Evolutionary conservation across 148 eudicot genomes (phyloP), one percentile per base, ranked within the genome.

Genomic region (Silene uniflora): DNA sequence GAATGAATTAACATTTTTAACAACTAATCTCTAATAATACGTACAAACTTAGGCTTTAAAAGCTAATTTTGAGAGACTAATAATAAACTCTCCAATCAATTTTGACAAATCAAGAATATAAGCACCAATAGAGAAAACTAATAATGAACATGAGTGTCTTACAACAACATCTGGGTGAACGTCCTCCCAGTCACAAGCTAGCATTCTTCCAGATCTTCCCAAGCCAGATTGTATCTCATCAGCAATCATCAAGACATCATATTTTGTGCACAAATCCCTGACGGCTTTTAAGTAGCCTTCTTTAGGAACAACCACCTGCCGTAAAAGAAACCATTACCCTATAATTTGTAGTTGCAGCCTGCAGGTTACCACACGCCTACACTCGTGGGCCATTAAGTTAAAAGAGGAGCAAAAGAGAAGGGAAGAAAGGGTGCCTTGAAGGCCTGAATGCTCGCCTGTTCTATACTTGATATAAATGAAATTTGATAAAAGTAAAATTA

Each of bases 161-260:
- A 91, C 93, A 12, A 91, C 90, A 71, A 91, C 82, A 82, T 91
- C 93, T 70, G 97, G 90, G 42, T 90, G 99, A 72, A 91, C 93
- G 67, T 79, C 91, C 86, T 92, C 99, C 99, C 99, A 96, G 73
- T 92, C 98, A 75, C 97, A 91, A 81, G 99, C 93, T 68, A 96
- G 86, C 86, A 96, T 83, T 86, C 86, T 88, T 73, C 99, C 99
- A 70, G 99, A 92, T 74, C 99, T 86, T 67, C 91, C 99, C 76
- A 96, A 83, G 77, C 99, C 99, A 82, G 93, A 89, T 85, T 96
- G 99, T 80, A 96, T 88, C 86, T 96, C 99, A 85, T 96, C 99
- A 67, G 99, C 99, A 77, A 96, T 89, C 99, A 96, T 96, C 83
- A 96, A 80, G 56, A 96, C 75, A 69, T 87, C 82, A 73, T 88